phyloP scores from a whole-genome alignment of 2,329 filamentous ascomycete genomes.

The Colletotrichum lentis region DNA sequence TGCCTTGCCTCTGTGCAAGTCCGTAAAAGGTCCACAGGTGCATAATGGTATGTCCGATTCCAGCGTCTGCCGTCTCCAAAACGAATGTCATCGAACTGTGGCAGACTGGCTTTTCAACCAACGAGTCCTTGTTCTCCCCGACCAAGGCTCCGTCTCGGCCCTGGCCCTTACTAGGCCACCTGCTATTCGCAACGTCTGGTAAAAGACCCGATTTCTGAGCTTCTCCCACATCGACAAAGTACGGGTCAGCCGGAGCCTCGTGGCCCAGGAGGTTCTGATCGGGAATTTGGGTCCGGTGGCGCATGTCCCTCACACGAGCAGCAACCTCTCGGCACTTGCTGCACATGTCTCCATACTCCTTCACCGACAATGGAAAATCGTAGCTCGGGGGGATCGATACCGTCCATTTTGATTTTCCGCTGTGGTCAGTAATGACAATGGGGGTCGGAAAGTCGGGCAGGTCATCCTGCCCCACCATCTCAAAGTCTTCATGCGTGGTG shows the following conservation, averaged over 20 bases:
- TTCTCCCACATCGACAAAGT: constrained; percentile 78
- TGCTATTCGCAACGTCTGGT: constrained; percentile 48
- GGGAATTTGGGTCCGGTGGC: constrained; percentile 50
- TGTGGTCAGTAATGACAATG: constrained; percentile 71
- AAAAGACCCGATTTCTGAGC: constrained; percentile 73
- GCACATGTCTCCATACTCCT: constrained; percentile 76
- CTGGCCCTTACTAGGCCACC: constrained; percentile 33
- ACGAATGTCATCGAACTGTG: constrained; percentile 78
- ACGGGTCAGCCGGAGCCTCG: constrained; percentile 70
- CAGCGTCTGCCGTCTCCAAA: constrained; percentile 76
- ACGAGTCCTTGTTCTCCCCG: constrained; percentile 55
- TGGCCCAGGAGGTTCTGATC: constrained; percentile 56
- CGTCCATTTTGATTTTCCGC: constrained; percentile 77
- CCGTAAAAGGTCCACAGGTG: constrained; percentile 86
- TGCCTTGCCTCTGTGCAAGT: constrained; percentile 75
- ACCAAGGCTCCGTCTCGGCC: constrained; percentile 51
- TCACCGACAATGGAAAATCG: constrained; percentile 71
- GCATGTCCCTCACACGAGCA: constrained; percentile 62
- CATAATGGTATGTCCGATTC: constrained; percentile 79
- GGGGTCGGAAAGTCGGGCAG: constrained; percentile 78
- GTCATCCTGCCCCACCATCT: constrained; percentile 71
- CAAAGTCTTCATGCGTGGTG: constrained; percentile 60
- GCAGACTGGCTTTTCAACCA: constrained; percentile 66
- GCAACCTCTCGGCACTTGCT: constrained; percentile 72
- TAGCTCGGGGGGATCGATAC: constrained; percentile 76